Evolutionary conservation across 257 asterid genomes (phyloP).

Genomic region (Solanum habrochaites): DNA sequence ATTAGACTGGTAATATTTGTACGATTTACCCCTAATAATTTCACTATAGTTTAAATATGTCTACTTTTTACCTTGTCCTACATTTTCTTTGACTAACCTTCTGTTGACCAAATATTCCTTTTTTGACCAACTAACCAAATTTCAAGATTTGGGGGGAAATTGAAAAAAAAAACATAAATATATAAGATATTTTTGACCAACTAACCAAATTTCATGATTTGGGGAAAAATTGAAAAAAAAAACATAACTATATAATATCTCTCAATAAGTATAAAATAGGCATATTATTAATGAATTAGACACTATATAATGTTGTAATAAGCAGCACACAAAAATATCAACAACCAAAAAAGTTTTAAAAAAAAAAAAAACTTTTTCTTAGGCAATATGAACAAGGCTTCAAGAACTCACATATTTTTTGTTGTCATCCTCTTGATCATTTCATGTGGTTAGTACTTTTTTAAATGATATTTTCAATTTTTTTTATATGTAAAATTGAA

Average conservation of each 20-base stretch:
- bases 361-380: not conserved
- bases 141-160: no score
- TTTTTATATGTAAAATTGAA: not conserved
- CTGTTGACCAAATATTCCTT: not conserved
- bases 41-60: not conserved
- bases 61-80: not conserved
- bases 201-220: not conserved
- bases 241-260: not conserved
- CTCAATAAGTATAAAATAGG: not conserved
- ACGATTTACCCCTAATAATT: not conserved
- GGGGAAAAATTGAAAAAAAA: not conserved
- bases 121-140: not conserved
- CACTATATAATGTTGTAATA: not conserved
- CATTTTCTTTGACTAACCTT: not conserved
- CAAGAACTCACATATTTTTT: not conserved
- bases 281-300: not conserved
- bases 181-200: not conserved
- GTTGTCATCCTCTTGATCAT: not conserved
- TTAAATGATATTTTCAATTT: accelerated
- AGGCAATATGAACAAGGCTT: not conserved
- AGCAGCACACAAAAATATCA: not conserved
- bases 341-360: not conserved
- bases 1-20: accelerated
- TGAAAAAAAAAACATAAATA: no score
- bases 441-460: not conserved